phyloP scores from a whole-genome alignment of 202 grass and related monocot species.

The Bolboschoenoplectus hybrid region DNA sequence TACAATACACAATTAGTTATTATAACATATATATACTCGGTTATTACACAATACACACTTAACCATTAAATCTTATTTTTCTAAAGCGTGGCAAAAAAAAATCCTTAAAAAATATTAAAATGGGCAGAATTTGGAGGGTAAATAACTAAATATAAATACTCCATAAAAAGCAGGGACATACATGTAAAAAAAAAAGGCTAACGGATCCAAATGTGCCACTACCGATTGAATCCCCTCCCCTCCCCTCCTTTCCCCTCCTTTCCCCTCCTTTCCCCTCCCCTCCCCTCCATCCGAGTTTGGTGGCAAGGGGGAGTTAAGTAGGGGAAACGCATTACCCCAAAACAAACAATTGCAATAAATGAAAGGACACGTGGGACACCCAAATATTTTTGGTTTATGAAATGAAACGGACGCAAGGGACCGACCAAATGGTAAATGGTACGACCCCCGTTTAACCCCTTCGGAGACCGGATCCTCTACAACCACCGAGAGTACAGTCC shows the following conservation, averaged over 20 bases:
- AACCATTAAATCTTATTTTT: background rate
- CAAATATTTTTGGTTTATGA: constrained; percentile 32
- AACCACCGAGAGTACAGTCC: background rate
- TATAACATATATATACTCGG: background rate
- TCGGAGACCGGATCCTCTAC: background rate
- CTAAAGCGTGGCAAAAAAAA: background rate
- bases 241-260: too few species aligned
- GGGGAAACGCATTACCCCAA: background rate
- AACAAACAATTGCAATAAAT: constrained; percentile 23
- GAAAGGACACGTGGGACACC: background rate
- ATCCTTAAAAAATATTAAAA: background rate
- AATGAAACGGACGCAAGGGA: constrained; percentile 28
- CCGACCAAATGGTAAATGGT: background rate
- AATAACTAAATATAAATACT: background rate
- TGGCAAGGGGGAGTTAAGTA: background rate
- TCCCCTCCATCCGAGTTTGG: background rate
- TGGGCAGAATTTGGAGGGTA: background rate
- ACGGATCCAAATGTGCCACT: background rate
- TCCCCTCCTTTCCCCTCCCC: too few species aligned
- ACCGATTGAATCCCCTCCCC: background rate
- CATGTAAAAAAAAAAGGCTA: background rate
- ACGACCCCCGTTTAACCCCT: background rate
- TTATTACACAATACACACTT: too few species aligned
- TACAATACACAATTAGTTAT: too few species aligned
- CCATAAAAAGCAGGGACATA: background rate